Conservation (phyloP, 345 rosid species). For the Populus simonii region DNA sequence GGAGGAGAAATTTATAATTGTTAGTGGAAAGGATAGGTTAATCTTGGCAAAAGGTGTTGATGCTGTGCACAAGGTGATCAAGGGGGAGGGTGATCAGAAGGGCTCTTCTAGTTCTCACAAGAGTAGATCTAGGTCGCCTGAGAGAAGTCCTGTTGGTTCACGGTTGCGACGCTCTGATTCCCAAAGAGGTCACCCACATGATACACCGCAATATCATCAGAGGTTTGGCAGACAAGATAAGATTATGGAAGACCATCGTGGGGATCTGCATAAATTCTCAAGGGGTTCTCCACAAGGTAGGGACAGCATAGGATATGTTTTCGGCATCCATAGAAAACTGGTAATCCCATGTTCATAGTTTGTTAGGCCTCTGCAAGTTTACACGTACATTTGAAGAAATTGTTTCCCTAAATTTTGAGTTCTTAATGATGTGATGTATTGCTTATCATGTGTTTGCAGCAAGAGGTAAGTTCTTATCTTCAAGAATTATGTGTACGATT, state of each 20-base stretch:
- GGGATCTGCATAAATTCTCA: slow-evolving; percentile 61
- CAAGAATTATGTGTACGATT: slow-evolving; percentile 60
- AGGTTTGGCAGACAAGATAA: slow-evolving; percentile 70
- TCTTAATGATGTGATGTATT: slow-evolving; percentile 39
- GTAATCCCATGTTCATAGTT: slow-evolving; percentile 47
- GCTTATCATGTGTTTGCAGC: slow-evolving; percentile 63
- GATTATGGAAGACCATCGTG: slow-evolving; percentile 65
- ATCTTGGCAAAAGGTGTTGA: slow-evolving; percentile 91
- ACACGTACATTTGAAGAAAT: slow-evolving; percentile 11
- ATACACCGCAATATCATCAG: slow-evolving; percentile 60
- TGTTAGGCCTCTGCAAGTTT: slow-evolving; percentile 32
- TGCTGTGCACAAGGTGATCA: slow-evolving; percentile 82
- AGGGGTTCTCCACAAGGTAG: slow-evolving; percentile 99
- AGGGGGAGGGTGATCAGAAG: slow-evolving; percentile 65
- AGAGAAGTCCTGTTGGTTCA: slow-evolving; percentile 56
- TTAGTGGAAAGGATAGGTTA: slow-evolving; percentile 91
- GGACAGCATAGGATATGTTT: slow-evolving; percentile 74
- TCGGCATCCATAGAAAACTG: slow-evolving; percentile 56
- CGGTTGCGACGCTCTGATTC: slow-evolving; percentile 63
- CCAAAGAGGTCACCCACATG: slow-evolving; percentile 53
- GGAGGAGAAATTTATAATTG: slow-evolving; percentile 91
- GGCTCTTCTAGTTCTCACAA: slow-evolving; percentile 58
- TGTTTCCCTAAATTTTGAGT: slow-evolving; percentile 18
- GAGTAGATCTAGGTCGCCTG: slow-evolving; percentile 92
- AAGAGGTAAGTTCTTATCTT: slow-evolving; percentile 92